Evolutionary conservation across 768 basidiomycete genomes (phyloP), one percentile per base, ranked within the genome.

Genomic region (Leccinum subgranulosum): DNA sequence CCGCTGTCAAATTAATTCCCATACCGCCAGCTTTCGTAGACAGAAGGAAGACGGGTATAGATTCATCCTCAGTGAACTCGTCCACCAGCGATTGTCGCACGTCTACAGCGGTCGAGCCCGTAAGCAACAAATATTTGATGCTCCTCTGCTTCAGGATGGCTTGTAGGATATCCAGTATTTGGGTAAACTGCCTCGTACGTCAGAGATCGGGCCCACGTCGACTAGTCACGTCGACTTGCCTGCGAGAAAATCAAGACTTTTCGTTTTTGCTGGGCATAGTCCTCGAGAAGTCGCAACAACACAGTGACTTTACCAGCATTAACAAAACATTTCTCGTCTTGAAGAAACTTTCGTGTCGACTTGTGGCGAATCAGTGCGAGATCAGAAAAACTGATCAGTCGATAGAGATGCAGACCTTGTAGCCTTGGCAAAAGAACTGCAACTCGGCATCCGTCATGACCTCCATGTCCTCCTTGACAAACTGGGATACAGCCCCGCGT

Each of bases 391-490:
- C 29, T n/a, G 19, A 39, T 39, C 7, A 17, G 17, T 3, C 28
- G 19, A 54, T 9, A 1, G 31, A 51, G 4, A 53, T 33, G 43
- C 56, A 33, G 17, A 94, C 94, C 82, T 91, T 93, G 76, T 96
- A 96, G 11, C 85, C 84, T 50, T 82, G 81, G 66, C 89, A 90
- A 69, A 95, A 96, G 43, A 83, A 74, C 66, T 97, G 93, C 34
- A 99, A 78, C 74, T 98, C 97, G 8, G 94, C 88, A 73, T 99
- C 97, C 46, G 94, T 96, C 96, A 98, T 98, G 19, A 97, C 88
- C 64, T 90, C 84, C 90, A 99, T 93, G 72, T 99, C 97, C 72
- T 99, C 97, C 69, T 93, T 92, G 51, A 99, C 93, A 59, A 86
- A 83, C 31, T 94, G 84, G 65, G 85, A 91, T 46, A 90, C 70